Base-by-base conservation (phyloP, 805 yeast genomes). In the Martiniozyma abietophila region DNA sequence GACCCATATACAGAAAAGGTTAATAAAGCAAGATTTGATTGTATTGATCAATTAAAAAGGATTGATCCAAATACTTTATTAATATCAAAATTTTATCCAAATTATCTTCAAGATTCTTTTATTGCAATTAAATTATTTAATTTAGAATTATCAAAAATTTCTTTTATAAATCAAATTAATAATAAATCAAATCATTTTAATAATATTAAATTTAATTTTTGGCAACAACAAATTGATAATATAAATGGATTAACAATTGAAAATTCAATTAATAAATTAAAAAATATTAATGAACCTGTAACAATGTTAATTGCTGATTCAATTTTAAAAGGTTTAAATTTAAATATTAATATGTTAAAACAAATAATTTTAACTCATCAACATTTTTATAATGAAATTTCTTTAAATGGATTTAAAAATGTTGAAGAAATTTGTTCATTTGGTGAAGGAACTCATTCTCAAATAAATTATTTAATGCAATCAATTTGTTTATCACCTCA, bases 371-470 rank as follows among this genome's bases (percentile, higher is more conserved):
- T 70, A 34, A 69, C 83, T 4, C 65, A 80, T 34, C 65, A 68
- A 34, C 63, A 67, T 34, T 76, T 75, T 47, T 52, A 75, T 18
- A 59, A 64, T 18, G 63, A 64, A 27, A 63, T 62, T 7, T 59
- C 65, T 20, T 67, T 77, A 32, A 56, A 64, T 8, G 59, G 61
- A 5, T 58, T 56, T 27, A 34, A 41, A 18, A 59, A 62, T 6
- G 48, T 69, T 2, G 76, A 77, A 27, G 72, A 70, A 27, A 64
- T 84, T 41, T 80, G 86, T 32, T 69, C 83, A 1, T 77, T 69
- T 47, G 94, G 94, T 1, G 94, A 84, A 54, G 92, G 89, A 1
- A 71, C 80, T 0, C 68, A 68, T 45, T 79, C 94, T 2, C 92
- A 81, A 51, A 58, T 80, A 46, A 76, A 76, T 46, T 83, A 84